Conservation (phyloP, 1,139 yeast species). For the Blastobotrys arbuscula region DNA sequence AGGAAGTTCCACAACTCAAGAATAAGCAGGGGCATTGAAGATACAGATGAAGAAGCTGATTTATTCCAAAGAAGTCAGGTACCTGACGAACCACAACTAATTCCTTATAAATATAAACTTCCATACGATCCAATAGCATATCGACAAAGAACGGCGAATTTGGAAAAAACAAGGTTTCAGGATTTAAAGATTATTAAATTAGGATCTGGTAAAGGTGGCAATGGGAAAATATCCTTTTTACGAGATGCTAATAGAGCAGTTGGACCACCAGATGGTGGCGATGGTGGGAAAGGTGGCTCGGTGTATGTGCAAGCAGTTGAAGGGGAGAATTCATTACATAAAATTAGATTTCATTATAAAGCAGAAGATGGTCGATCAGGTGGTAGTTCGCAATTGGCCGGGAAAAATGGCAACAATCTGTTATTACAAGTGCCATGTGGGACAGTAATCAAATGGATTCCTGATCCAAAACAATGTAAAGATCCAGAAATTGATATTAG, state of each 20-base stretch:
- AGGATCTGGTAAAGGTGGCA: slow-evolving; percentile 82
- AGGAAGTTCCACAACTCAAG: not conserved
- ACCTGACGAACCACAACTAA: slow-evolving; percentile 21
- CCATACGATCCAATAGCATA: slow-evolving; percentile 29
- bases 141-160: slow-evolving; percentile 21
- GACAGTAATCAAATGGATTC: slow-evolving; percentile 79
- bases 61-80: slow-evolving; percentile 19
- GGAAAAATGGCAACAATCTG: slow-evolving; percentile 72
- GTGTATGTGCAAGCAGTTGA: slow-evolving; percentile 76
- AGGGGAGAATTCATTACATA: slow-evolving; percentile 58
- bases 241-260: slow-evolving; percentile 77
- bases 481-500: slow-evolving; percentile 5
- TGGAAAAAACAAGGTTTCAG: slow-evolving; percentile 30
- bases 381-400: slow-evolving; percentile 71
- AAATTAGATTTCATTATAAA: slow-evolving; percentile 56
- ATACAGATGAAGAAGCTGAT: slow-evolving; percentile 18
- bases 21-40: slow-evolving; percentile 18
- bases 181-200: slow-evolving; percentile 66
- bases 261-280: slow-evolving; percentile 99
- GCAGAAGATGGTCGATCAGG: slow-evolving; percentile 76
- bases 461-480: slow-evolving; percentile 49
- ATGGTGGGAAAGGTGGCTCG: slow-evolving; percentile 92
- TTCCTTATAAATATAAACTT: slow-evolving; percentile 22
- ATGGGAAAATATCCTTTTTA: slow-evolving; percentile 79
- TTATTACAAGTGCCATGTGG: slow-evolving; percentile 88